A percentile compares a stretch with the other conserved stretches of the same genome.
These are phyloP conservation scores for Hanseniaspora gamundiae DNA, from an alignment of 1,139 yeast species.

Conservation along the genomic window DNA sequence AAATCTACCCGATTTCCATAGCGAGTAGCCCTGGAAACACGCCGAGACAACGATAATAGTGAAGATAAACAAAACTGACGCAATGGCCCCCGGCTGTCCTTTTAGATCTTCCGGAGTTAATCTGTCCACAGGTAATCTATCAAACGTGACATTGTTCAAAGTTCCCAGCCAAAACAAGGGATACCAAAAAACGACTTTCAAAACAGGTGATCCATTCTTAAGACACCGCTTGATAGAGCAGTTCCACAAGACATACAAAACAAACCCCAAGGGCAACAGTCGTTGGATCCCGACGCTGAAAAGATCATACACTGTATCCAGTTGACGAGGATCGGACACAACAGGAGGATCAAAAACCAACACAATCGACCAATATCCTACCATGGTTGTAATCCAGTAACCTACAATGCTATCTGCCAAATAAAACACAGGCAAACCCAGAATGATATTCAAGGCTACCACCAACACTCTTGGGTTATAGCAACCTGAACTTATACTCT, in stretches of 20 bases:
- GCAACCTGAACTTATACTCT: slow-evolving; percentile 35
- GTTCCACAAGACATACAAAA: slow-evolving; percentile 63
- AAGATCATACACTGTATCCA: slow-evolving; percentile 44
- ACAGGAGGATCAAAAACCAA: slow-evolving; percentile 78
- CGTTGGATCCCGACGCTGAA: slow-evolving; percentile 64
- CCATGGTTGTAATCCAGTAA: slow-evolving; percentile 48
- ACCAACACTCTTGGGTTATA: slow-evolving; percentile 54
- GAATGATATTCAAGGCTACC: slow-evolving; percentile 42
- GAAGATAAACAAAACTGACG: slow-evolving; percentile 46
- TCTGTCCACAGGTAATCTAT: slow-evolving; percentile 77
- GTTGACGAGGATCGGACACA: slow-evolving; percentile 39
- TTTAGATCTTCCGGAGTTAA: slow-evolving; percentile 58
- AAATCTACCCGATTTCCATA: slow-evolving; percentile 75
- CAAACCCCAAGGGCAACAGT: slow-evolving; percentile 62
- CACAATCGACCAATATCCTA: slow-evolving; percentile 82
- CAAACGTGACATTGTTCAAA: slow-evolving; percentile 79
- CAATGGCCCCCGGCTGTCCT: slow-evolving; percentile 64
- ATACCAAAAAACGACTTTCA: slow-evolving; percentile 57
- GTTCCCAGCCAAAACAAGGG: slow-evolving; percentile 79
- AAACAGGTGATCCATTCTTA: slow-evolving; percentile 34
- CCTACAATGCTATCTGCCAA: slow-evolving; percentile 42
- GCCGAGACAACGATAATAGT: slow-evolving; percentile 40
- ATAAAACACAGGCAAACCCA: slow-evolving; percentile 50
- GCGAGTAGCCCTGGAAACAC: slow-evolving; percentile 58
- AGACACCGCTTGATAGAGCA: slow-evolving; percentile 33